Percentiles rank a stretch among this genome's conserved stretches.
Evolutionary conservation across 805 yeast genomes (phyloP).

Genomic region (Maudiozyma serrabonitensis): DNA sequence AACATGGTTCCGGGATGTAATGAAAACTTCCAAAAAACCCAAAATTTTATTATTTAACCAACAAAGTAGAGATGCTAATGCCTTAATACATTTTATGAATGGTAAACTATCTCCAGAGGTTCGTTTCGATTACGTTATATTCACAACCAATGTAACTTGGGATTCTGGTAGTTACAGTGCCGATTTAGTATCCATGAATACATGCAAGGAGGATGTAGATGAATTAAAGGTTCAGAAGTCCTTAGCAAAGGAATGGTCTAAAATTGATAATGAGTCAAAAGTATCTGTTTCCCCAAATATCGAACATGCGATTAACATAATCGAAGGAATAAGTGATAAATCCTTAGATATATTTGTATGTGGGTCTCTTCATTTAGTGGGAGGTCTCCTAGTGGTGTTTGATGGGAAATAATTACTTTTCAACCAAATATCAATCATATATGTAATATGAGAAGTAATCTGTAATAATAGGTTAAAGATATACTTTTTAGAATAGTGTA

Average conservation of each 20-base stretch:
- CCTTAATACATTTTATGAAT: conserved; percentile 47
- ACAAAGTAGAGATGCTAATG: conserved; percentile 79
- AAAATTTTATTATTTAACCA: conserved; percentile 77
- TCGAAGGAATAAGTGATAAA: conserved; percentile 28
- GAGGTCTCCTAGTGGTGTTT: conserved; percentile 81
- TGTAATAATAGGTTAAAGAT: background rate
- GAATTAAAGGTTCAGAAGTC: conserved; percentile 70
- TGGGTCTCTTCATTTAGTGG: conserved; percentile 90
- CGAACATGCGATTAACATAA: conserved; percentile 54
- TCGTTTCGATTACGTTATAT: conserved; percentile 65
- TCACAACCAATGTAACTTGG: conserved; percentile 91
- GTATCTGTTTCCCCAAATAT: conserved; percentile 59
- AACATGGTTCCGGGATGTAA: conserved; percentile 52
- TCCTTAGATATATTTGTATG: conserved; percentile 73
- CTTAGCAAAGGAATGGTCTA: conserved; percentile 61
- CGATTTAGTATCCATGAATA: conserved; percentile 80
- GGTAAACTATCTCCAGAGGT: conserved; percentile 33
- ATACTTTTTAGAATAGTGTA: background rate
- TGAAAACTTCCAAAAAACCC: conserved; percentile 11
- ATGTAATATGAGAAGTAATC: background rate
- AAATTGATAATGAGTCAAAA: conserved; percentile 33
- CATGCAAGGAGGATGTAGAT: conserved; percentile 68
- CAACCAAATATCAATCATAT: background rate
- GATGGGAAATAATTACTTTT: conserved; percentile 30
- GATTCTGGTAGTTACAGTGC: conserved; percentile 65